These are phyloP conservation scores for Globisporangium spiculum DNA, from an alignment of 352 stramenopile genomes.

Conservation along the genomic window DNA sequence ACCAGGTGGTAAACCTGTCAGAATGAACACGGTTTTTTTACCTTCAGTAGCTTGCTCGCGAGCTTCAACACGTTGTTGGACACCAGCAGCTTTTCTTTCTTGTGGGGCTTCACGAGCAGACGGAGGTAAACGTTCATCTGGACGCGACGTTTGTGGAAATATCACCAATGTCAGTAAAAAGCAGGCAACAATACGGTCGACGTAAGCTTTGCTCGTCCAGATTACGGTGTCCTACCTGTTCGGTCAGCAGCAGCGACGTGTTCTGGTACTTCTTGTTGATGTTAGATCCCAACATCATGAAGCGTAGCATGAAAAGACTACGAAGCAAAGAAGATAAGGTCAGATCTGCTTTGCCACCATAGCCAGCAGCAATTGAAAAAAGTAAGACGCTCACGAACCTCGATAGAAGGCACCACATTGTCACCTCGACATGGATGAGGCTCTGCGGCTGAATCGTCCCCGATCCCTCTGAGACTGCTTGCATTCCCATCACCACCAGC, in stretches of 20 bases:
- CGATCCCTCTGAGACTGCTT: constrained; percentile 66
- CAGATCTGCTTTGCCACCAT: constrained; percentile 1
- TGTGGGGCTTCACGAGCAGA: constrained; percentile 79
- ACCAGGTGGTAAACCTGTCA: neutral
- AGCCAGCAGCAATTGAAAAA: constrained; percentile 9
- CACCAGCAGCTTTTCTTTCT: constrained; percentile 87
- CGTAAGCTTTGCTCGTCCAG: constrained; percentile 4
- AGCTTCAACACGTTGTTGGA: constrained; percentile 91
- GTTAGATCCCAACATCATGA: constrained; percentile 89
- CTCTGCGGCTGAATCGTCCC: constrained; percentile 50
- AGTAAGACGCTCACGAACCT: constrained; percentile 34
- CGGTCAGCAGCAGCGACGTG: constrained; percentile 87
- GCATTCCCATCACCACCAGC: constrained; percentile 83
- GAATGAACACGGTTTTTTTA: constrained; percentile 11
- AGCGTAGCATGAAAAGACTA: constrained; percentile 88
- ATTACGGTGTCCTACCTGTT: constrained; percentile 56
- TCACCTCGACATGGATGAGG: constrained; percentile 82
- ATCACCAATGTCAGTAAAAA: constrained; percentile 12
- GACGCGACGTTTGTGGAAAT: constrained; percentile 7
- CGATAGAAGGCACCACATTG: constrained; percentile 83
- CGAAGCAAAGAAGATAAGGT: constrained; percentile 12
- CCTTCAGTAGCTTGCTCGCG: constrained; percentile 88
- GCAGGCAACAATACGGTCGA: constrained; percentile 2
- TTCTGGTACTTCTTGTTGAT: constrained; percentile 93
- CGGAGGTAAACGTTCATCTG: constrained; percentile 88